A percentile compares a stretch with the other conserved stretches of the same genome.
Conservation (phyloP, 306 rosid genomes). For the Fragaria nilgerrensis region DNA sequence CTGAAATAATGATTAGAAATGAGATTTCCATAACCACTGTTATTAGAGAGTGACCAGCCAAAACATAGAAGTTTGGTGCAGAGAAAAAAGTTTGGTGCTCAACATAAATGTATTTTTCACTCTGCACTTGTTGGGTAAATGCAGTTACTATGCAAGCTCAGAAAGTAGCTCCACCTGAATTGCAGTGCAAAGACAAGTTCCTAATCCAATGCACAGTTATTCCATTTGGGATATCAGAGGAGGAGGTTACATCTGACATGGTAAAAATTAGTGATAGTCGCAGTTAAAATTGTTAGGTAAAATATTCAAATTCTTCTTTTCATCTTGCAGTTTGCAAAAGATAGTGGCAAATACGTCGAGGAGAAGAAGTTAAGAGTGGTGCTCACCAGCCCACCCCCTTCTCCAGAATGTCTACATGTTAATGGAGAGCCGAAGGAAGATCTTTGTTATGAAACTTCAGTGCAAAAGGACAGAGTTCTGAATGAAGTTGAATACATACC, state of each 20-base stretch:
- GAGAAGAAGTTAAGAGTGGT: constrained; percentile 81
- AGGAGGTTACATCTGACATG: constrained; percentile 62
- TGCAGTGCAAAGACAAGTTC: constrained; percentile 92
- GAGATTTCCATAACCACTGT: background rate
- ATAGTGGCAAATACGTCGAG: constrained; percentile 57
- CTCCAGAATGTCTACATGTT: constrained; percentile 63
- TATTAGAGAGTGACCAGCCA: background rate
- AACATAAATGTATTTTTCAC: constrained; percentile 2
- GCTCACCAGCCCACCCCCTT: constrained; percentile 56
- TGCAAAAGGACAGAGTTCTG: constrained; percentile 54
- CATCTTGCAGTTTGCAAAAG: constrained; percentile 66
- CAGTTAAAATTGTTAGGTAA: constrained; percentile 6
- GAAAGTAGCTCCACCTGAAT: constrained; percentile 60
- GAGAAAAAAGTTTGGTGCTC: background rate
- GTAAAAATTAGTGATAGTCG: constrained; percentile 36
- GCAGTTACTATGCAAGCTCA: constrained; percentile 98
- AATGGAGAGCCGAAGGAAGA: constrained; percentile 74
- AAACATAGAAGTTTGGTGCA: background rate
- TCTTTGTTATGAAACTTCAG: constrained; percentile 35
- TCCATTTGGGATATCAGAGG: constrained; percentile 64
- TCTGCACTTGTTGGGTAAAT: constrained; percentile 32
- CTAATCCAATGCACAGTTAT: constrained; percentile 69
- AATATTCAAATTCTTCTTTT: constrained; percentile 12
- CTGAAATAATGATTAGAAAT: background rate
- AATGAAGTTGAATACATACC: constrained; percentile 77